Percentiles rank a stretch among this genome's conserved stretches.
These are phyloP conservation scores for Alternaria gaisen DNA, from an alignment of 2,329 filamentous ascomycete genomes.

Conservation along the genomic window DNA sequence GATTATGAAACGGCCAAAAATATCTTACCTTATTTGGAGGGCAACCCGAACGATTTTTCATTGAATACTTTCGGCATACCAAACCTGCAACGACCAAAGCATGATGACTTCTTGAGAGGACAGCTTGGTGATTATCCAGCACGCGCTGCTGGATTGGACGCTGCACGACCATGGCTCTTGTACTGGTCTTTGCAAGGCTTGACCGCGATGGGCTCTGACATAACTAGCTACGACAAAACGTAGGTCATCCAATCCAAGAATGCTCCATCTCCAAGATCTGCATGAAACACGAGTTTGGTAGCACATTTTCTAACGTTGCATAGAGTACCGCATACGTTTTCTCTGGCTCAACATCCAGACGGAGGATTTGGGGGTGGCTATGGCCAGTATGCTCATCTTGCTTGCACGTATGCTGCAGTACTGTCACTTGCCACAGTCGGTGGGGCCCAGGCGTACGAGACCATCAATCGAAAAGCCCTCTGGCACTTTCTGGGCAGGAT, in stretches of 20 bases:
- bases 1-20: constrained; percentile 75
- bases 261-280: not conserved
- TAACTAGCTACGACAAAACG: constrained; percentile 69
- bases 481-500: constrained; percentile 89
- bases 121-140: constrained; percentile 69
- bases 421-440: constrained; percentile 82
- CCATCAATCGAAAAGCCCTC: constrained; percentile 83
- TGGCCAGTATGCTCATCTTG: constrained; percentile 87
- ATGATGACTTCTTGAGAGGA: constrained; percentile 68
- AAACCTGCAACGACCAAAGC: constrained; percentile 70
- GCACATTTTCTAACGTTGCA: constrained; percentile 23
- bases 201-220: constrained; percentile 77
- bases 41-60: constrained; percentile 59
- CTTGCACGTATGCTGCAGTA: constrained; percentile 85
- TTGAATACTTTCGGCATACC: constrained; percentile 79
- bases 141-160: constrained; percentile 78
- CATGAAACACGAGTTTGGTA: not conserved
- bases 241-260: constrained; percentile 49
- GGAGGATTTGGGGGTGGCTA: constrained; percentile 96
- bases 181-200: constrained; percentile 90
- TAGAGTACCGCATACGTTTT: constrained; percentile 75
- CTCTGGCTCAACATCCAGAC: constrained; percentile 79
- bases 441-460: constrained; percentile 74
- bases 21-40: constrained; percentile 73
- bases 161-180: constrained; percentile 90